Conservation (phyloP, 1,284 basidiomycete genomes). For the Macrocystidia cucumis region DNA sequence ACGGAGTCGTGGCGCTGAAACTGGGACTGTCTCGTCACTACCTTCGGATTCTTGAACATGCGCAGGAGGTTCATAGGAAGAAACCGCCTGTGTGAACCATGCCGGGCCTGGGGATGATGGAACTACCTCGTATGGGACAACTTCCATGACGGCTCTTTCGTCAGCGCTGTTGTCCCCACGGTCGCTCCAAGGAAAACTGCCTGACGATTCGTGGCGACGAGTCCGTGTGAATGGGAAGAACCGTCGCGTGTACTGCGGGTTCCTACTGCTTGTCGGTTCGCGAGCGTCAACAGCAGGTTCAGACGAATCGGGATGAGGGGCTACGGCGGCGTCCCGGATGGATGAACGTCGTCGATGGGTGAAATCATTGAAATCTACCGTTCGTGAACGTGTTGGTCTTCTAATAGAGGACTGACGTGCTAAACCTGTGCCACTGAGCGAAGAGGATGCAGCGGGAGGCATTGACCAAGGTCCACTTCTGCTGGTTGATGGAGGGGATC, state of each 20-base stretch:
- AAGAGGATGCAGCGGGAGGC: conserved; percentile 13
- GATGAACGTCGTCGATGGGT: conserved; percentile 49
- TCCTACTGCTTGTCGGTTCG: conserved; percentile 15
- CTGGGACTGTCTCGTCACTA: conserved; percentile 18
- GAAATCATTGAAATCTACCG: conserved; percentile 62
- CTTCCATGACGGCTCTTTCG: conserved; percentile 11
- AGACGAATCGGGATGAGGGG: conserved; percentile 17
- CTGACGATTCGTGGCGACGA: conserved; percentile 21
- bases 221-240: conserved; percentile 35
- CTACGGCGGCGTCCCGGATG: conserved; percentile 21
- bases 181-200: conserved; percentile 15
- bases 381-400: conserved; percentile 39
- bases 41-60: conserved; percentile 15
- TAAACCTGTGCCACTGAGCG: conserved; percentile 19
- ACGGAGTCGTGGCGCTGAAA: conserved; percentile 39
- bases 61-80: conserved; percentile 8
- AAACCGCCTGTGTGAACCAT: conserved; percentile 16
- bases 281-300: conserved; percentile 21
- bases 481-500: conserved; percentile 16
- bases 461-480: conserved; percentile 25
- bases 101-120: conserved; percentile 14
- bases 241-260: conserved; percentile 25
- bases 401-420: conserved; percentile 39
- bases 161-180: conserved; percentile 7
- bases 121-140: conserved; percentile 12